These are phyloP conservation scores for Fusarium cicatricum DNA, from an alignment of 2,329 filamentous ascomycete species.

Conservation along the genomic window DNA sequence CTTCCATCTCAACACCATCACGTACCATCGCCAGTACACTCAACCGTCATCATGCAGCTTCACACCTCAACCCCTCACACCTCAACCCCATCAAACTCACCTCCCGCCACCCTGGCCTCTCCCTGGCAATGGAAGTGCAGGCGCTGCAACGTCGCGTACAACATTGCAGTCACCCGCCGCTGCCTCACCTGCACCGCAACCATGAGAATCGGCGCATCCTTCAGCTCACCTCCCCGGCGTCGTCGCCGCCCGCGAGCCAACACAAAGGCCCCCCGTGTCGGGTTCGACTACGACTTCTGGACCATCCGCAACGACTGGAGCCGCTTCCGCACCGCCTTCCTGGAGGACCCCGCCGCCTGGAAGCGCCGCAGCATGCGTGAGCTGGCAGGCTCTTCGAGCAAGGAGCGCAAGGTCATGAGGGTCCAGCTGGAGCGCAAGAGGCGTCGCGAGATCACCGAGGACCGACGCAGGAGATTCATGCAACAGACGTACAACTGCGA, in stretches of 20 bases:
- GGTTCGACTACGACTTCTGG: slow-evolving; percentile 49
- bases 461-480: slow-evolving; percentile 10
- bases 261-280: neutral
- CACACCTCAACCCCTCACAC: neutral
- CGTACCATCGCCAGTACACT: no score
- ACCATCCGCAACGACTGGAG: slow-evolving; percentile 42
- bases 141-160: slow-evolving; percentile 41
- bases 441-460: neutral
- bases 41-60: no score
- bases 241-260: neutral
- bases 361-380: neutral
- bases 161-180: slow-evolving; percentile 21
- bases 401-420: neutral
- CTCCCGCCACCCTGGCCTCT: neutral
- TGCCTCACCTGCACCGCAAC: slow-evolving; percentile 14
- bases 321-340: slow-evolving; percentile 21
- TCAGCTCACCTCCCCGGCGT: neutral
- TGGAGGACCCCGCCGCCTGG: slow-evolving; percentile 8
- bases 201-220: neutral
- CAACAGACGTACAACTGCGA: slow-evolving; percentile 27
- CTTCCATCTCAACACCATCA: no score
- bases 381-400: neutral
- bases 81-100: neutral
- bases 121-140: slow-evolving; percentile 49
- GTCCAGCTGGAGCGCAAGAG: neutral